phyloP scores from a whole-genome alignment of 345 rosid species.

The Aquilaria sinensis region DNA sequence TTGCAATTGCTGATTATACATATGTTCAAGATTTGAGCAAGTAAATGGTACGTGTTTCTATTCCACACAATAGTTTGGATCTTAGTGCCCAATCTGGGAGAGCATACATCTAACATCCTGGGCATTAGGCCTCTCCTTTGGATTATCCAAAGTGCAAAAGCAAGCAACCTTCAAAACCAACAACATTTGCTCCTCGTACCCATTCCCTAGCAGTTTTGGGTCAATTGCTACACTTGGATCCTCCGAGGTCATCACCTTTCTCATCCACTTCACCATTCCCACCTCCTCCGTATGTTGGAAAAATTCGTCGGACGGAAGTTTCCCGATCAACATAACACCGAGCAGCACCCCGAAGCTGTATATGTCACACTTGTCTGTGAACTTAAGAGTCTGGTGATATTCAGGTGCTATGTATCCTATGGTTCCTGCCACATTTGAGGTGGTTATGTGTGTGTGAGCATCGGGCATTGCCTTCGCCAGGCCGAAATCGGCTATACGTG shows the following conservation, averaged over 20 bases:
- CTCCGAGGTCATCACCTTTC: conserved; percentile 52
- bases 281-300: conserved; percentile 64
- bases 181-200: conserved; percentile 66
- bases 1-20: no score
- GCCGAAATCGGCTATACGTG: conserved; percentile 78
- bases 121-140: conserved; percentile 75
- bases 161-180: conserved; percentile 69
- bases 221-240: conserved; percentile 58
- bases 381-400: conserved; percentile 71
- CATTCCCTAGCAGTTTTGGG: conserved; percentile 44
- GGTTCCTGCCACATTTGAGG: conserved; percentile 65
- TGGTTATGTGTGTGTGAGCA: conserved; percentile 50
- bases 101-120: conserved; percentile 66
- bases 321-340: conserved; percentile 60
- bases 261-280: conserved; percentile 69
- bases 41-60: no score
- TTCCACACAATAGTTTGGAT: no score
- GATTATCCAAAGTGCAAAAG: conserved; percentile 66
- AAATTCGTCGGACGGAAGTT: conserved; percentile 74
- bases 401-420: conserved; percentile 84
- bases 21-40: no score
- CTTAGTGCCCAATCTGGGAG: conserved; percentile 41
- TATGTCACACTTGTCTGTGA: conserved; percentile 80
- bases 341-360: conserved; percentile 74
- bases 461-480: conserved; percentile 72